Evolutionary conservation across 805 yeast species (phyloP), one percentile per base, ranked within the genome.

Genomic region (Yarrowia keelungensis): DNA sequence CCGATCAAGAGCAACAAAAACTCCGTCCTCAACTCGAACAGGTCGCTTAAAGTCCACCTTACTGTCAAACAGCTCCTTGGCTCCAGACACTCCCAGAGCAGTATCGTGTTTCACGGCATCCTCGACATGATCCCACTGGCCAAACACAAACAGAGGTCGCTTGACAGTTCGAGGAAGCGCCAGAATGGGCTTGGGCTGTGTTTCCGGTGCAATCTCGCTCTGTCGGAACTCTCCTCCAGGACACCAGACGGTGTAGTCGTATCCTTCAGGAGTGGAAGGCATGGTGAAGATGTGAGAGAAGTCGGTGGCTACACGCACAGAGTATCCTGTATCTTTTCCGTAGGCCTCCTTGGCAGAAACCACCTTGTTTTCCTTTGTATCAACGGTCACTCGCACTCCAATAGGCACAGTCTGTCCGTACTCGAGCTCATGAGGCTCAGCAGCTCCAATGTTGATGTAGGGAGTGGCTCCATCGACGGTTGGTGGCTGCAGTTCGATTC

Each of bases 341-440:
- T 91, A 90, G 0, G 95, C 96, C 61, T 84, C 87, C 11, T 80
- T 72, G 8, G 95, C 91, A 0, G 91, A 85, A 0, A 91, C 95
- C 12, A 91, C 85, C 67, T 83, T 84, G 64, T 82, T 83, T 11
- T 84, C 84, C 54, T 85, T 80, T 10, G 87, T 71, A 74, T 93
- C 91, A 1, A 93, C 91, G 0, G 96, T 91, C 10, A 93, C 97
- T 72, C 97, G 81, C 15, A 89, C 91, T 73, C 90, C 87, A 0
- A 86, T 84, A 2, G 97, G 97, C 3, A 91, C 87, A 69, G 87
- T 87, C 71, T 84, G 85, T 15, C 70, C 70, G 8, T 81, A 79
- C 8, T 77, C 77, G 64, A 92, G 81, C 75, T 88, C 88, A 41
- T 92, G 72, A 16, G 87, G 82, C 67, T 84, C 79, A 1, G 81